Base-by-base conservation (phyloP, 2,329 filamentous ascomycete species). In the Ploettnerulaceae sp. region DNA sequence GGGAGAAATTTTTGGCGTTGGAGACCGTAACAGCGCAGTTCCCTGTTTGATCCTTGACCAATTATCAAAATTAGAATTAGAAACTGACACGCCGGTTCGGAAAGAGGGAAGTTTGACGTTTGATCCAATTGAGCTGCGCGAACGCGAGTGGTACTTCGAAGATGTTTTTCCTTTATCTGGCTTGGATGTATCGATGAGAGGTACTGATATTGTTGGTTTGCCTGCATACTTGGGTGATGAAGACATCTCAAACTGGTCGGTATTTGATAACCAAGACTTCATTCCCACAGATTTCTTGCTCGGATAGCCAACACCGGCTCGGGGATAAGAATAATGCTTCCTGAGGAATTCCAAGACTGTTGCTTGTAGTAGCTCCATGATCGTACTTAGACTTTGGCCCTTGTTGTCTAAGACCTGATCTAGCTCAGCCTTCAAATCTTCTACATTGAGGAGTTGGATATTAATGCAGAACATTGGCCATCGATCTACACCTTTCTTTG, bases 401-500 rank as follows among this genome's bases (percentile, higher is more conserved):
- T 70, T 69, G 9, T 74, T 69, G 42, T 74, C 68, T 1, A 77
- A 61, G 9, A 73, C 45, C 14, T 66, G 63, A n/a, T 71, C 65
- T 1, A 45, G n/a, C 7, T 34, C 26, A 24, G 2, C 24, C 2
- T 12, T 12, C 1, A 3, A 29, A 2, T 7, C 20, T 8, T 26
- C 25, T 15, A 12, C 6, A 8, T 37, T 15, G 7, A 31, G 29
- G 8, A 75, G 58, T 2, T 72, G 67, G 26, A 95, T 76, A 21
- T 79, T 79, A n/a, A 97, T 67, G 57, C 82, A 85, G 59, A 95
- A 97, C 82, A 91, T 91, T 0, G 91, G 89, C 81, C 88, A 93
- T 40, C 80, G 77, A 59, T 96, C 89, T 7, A 90, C 70, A 0
- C 81, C 74, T 61, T 87, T 91, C 33, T 71, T 74, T 9, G 67